Conservation (phyloP, 208 protist species). For the Tritrichomonas musculus region DNA sequence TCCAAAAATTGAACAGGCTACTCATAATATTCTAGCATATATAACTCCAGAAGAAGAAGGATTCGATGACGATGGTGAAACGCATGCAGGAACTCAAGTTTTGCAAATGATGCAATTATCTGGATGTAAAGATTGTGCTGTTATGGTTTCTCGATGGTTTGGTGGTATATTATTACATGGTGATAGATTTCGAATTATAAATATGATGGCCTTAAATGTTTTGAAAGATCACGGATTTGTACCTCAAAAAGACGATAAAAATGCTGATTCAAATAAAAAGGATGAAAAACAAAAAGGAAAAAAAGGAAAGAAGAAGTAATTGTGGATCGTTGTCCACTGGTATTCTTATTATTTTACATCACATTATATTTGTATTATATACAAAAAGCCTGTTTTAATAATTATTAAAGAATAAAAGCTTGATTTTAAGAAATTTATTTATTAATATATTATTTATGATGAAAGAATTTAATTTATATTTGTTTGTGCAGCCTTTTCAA, state of each 20-base stretch:
- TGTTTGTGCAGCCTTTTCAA: too few species aligned
- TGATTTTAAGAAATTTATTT: too few species aligned
- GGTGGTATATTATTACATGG: neutral
- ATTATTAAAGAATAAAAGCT: too few species aligned
- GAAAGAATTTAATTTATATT: too few species aligned
- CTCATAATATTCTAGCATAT: neutral
- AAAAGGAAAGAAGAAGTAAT: neutral
- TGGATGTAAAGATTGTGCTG: neutral
- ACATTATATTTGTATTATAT: too few species aligned
- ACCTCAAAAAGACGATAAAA: neutral
- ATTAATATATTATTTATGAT: too few species aligned
- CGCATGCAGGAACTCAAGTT: neutral
- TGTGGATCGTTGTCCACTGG: too few species aligned
- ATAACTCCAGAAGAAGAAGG: neutral
- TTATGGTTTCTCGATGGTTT: neutral
- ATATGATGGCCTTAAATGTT: neutral
- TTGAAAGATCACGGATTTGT: neutral
- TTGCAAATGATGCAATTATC: neutral
- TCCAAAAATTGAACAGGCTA: neutral
- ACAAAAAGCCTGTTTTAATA: too few species aligned
- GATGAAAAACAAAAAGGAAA: neutral
- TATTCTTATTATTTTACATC: too few species aligned
- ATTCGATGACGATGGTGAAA: conserved; percentile 23
- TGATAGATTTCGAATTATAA: conserved; percentile 22
- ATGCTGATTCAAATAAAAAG: neutral